These are phyloP conservation scores for Xylariomycetidae sp. DNA, from an alignment of 2,329 filamentous ascomycete genomes.

Conservation along the genomic window DNA sequence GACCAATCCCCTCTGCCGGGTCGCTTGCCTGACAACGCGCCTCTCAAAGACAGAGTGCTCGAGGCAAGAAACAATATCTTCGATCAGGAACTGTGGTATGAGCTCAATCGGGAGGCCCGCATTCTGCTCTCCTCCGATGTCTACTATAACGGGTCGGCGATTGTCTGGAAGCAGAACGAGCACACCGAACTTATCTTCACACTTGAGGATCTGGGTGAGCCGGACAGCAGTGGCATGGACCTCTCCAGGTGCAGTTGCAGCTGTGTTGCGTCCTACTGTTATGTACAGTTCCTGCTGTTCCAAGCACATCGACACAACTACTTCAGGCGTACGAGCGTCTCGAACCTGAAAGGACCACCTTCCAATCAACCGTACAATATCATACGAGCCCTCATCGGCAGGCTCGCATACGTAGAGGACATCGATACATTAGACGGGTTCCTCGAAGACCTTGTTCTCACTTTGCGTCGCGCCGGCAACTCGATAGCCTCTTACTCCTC, in stretches of 20 bases:
- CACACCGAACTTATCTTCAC: constrained; percentile 59
- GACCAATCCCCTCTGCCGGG: constrained; percentile 50
- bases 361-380: constrained; percentile 40
- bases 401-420: constrained; percentile 38
- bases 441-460: constrained; percentile 36
- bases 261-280: constrained; percentile 60
- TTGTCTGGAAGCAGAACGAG: constrained; percentile 49
- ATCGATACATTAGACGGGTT: constrained; percentile 34
- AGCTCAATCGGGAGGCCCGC: constrained; percentile 77
- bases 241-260: constrained; percentile 38
- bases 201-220: constrained; percentile 55
- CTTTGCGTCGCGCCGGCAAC: constrained; percentile 42
- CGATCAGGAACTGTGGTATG: constrained; percentile 83
- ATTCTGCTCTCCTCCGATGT: constrained; percentile 66
- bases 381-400: constrained; percentile 46
- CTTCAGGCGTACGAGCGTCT: constrained; percentile 57
- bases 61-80: constrained; percentile 74
- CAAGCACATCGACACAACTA: constrained; percentile 75
- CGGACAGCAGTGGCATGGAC: constrained; percentile 27
- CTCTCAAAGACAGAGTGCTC: constrained; percentile 62
- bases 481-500: constrained; percentile 36
- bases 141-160: constrained; percentile 50
- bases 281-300: constrained; percentile 69
- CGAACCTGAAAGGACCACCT: constrained; percentile 31
- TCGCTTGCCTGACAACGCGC: constrained; percentile 49